These are phyloP conservation scores for Tuber borchii DNA, from an alignment of 495 filamentous ascomycete genomes.

Conservation along the genomic window DNA sequence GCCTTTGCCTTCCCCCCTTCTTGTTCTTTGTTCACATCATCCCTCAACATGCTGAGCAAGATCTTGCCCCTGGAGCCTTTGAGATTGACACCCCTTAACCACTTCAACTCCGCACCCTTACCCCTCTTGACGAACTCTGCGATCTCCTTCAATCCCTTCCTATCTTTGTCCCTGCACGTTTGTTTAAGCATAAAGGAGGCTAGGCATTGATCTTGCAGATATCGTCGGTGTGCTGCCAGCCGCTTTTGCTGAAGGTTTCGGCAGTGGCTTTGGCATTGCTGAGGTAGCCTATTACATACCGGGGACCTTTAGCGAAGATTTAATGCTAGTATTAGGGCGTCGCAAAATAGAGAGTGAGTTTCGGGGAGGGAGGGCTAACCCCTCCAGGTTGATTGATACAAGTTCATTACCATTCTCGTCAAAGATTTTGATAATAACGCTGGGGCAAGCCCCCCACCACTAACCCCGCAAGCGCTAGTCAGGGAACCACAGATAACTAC, in stretches of 20 bases:
- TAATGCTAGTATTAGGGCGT: background rate
- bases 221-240: conserved; percentile 62
- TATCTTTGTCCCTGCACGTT: conserved; percentile 35
- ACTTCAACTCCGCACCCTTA: conserved; percentile 57
- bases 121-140: conserved; percentile 55
- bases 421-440: conserved; percentile 58
- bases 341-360: too few species aligned
- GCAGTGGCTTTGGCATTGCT: conserved; percentile 51
- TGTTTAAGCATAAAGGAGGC: conserved; percentile 56
- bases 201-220: conserved; percentile 54
- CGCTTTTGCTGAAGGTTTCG: conserved; percentile 56
- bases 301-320: conserved; percentile 51
- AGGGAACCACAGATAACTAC: background rate
- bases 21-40: conserved; percentile 60
- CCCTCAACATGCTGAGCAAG: conserved; percentile 68
- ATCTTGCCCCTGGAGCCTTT: too few species aligned
- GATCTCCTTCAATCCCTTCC: conserved; percentile 43
- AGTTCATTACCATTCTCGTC: conserved; percentile 49
- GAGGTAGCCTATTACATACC: conserved; percentile 56
- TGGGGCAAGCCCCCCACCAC: conserved; percentile 56
- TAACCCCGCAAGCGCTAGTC: conserved; percentile 41
- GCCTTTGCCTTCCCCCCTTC: conserved; percentile 56
- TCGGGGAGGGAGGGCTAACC: background rate
- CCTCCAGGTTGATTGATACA: conserved; percentile 53
- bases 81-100: too few species aligned